A percentile compares a stretch with the other conserved stretches of the same genome.
Conservation (phyloP, 75 land plant species). For the Selaginella tamariscina region DNA sequence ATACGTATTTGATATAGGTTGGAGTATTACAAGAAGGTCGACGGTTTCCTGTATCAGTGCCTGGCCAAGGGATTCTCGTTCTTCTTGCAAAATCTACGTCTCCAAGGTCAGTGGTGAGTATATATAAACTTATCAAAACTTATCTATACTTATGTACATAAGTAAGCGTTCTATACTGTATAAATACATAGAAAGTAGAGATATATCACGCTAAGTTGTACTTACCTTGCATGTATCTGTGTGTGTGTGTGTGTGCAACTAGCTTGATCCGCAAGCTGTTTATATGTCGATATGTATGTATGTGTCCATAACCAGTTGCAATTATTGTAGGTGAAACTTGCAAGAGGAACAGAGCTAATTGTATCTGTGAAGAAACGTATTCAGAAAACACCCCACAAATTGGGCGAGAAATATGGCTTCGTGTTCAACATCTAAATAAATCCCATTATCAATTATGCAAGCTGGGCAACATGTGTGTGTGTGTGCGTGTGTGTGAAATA, state of each 20-base stretch:
- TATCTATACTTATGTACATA: background rate
- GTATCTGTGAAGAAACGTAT: slow-evolving; percentile 78
- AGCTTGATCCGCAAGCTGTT: too few species aligned
- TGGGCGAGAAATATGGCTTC: slow-evolving; percentile 40
- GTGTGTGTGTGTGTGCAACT: too few species aligned
- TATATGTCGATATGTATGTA: too few species aligned
- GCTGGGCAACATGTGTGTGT: too few species aligned
- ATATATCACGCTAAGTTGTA: too few species aligned
- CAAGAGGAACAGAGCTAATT: slow-evolving; percentile 71
- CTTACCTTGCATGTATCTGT: too few species aligned
- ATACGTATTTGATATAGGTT: slow-evolving; percentile 36
- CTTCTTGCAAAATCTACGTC: slow-evolving; percentile 58
- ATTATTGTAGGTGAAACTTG: slow-evolving; percentile 48
- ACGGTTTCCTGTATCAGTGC: slow-evolving; percentile 85
- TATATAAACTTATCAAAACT: slow-evolving; percentile 3
- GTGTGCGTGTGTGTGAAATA: too few species aligned
- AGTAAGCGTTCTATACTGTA: too few species aligned
- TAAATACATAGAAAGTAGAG: too few species aligned
- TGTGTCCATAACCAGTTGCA: too few species aligned
- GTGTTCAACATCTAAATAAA: slow-evolving; percentile 50
- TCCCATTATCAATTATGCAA: slow-evolving; percentile 29
- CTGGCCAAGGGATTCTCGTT: slow-evolving; percentile 45
- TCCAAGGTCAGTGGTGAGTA: slow-evolving; percentile 62
- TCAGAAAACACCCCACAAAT: slow-evolving; percentile 7
- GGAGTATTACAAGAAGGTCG: slow-evolving; percentile 76